Evolutionary conservation across 1,284 basidiomycete genomes (phyloP).

Genomic region (Heterobasidion annosum): DNA sequence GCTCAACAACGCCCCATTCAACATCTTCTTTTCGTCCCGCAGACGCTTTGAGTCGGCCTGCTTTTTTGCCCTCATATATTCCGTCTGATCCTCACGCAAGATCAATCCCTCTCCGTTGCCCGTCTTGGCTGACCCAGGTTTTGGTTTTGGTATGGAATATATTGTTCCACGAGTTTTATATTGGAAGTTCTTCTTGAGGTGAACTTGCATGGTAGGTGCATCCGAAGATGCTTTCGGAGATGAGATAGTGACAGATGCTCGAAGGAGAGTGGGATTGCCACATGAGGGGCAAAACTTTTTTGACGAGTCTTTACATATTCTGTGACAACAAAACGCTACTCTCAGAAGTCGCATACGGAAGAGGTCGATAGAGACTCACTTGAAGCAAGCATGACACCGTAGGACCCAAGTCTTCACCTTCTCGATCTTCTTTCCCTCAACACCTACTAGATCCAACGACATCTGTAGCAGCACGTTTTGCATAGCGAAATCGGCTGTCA

Average conservation of each 20-base stretch:
- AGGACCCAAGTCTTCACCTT: conserved; percentile 95
- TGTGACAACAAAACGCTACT: conserved; percentile 22
- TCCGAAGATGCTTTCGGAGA: conserved; percentile 49
- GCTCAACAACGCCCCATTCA: conserved; percentile 51
- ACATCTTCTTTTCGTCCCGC: conserved; percentile 71
- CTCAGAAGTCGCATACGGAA: background rate
- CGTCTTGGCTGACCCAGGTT: conserved; percentile 80
- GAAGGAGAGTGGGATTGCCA: conserved; percentile 86
- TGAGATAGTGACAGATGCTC: conserved; percentile 84
- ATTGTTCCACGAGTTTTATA: conserved; percentile 89
- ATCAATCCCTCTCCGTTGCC: conserved; percentile 78
- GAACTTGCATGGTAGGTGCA: conserved; percentile 68
- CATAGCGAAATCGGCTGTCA: conserved; percentile 99
- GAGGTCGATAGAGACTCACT: conserved; percentile 52
- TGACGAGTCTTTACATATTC: conserved; percentile 91
- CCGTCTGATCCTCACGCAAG: conserved; percentile 83
- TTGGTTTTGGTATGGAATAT: conserved; percentile 90
- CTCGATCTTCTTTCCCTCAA: conserved; percentile 86
- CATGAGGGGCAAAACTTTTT: conserved; percentile 98
- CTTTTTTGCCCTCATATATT: conserved; percentile 79
- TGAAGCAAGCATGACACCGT: conserved; percentile 98
- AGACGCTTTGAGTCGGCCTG: conserved; percentile 61
- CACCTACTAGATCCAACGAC: conserved; percentile 86
- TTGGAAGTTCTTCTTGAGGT: conserved; percentile 93
- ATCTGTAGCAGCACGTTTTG: conserved; percentile 97